Evolutionary conservation across 1,284 basidiomycete genomes (phyloP).

Genomic region (Trichosporon asahii): DNA sequence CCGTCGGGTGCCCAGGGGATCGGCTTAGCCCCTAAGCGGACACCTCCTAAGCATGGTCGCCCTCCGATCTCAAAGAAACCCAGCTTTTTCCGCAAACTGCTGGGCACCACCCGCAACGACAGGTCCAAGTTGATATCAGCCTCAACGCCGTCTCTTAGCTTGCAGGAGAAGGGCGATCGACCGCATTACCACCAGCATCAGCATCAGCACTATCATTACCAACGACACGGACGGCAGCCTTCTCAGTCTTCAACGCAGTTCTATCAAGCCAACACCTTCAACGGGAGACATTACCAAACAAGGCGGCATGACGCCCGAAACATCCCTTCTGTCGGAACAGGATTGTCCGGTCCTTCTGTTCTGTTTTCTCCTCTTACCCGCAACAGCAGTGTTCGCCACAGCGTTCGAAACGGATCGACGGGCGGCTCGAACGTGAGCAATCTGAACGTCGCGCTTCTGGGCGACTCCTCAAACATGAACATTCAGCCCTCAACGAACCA

Average conservation of each 20-base stretch:
- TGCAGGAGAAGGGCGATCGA: not conserved
- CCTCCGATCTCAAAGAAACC: constrained; percentile 1
- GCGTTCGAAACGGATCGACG: not conserved
- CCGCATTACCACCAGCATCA: not conserved
- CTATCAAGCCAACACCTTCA: not conserved
- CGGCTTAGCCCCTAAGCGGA: constrained; percentile 16
- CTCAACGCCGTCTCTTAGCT: constrained; percentile 13
- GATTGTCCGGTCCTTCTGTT: not conserved
- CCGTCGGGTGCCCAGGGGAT: constrained; percentile 25
- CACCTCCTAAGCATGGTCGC: not conserved
- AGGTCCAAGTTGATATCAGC: constrained; percentile 4
- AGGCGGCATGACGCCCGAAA: constrained; percentile 1
- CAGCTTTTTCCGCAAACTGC: constrained; percentile 11
- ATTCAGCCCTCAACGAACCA: not conserved
- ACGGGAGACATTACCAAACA: not conserved
- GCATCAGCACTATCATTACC: not conserved
- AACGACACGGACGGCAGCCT: not conserved
- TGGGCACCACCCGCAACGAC: constrained; percentile 6
- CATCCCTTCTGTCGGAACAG: constrained; percentile 2
- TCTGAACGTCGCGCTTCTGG: not conserved
- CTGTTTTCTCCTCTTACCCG: constrained; percentile 4
- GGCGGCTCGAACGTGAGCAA: not conserved
- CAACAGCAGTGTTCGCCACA: not conserved
- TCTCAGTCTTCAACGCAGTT: constrained; percentile 7
- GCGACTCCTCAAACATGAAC: constrained; percentile 1